Percentiles rank a stretch among this genome's conserved stretches.
These are phyloP conservation scores for Hordeum pubiflorum DNA, from an alignment of 202 grass and related monocot species.

Conservation along the genomic window DNA sequence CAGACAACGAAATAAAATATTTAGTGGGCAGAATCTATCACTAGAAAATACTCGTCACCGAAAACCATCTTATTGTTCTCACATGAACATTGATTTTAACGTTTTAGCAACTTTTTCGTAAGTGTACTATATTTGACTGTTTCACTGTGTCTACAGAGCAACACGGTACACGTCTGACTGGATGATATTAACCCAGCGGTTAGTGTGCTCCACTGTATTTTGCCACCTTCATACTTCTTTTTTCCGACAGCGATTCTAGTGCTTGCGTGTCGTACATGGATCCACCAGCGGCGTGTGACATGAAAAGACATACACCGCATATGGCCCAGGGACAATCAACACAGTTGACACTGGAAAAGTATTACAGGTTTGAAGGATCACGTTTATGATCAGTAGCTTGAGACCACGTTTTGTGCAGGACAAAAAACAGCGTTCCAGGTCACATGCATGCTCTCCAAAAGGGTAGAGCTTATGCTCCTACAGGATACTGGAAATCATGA, in stretches of 20 bases:
- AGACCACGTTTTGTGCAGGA: slow-evolving; percentile 17
- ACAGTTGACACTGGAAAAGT: not conserved
- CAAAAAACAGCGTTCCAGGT: not conserved
- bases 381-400: not conserved
- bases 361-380: not conserved
- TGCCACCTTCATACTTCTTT: not conserved
- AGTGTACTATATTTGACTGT: not conserved
- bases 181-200: not conserved
- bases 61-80: not conserved
- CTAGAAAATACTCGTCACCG: no score
- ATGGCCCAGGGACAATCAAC: not conserved
- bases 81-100: not conserved
- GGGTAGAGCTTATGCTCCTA: slow-evolving; percentile 16
- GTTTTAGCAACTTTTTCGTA: not conserved
- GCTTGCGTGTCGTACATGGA: not conserved
- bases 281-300: not conserved
- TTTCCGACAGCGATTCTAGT: not conserved
- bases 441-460: not conserved
- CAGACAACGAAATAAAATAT: no score
- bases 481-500: not conserved
- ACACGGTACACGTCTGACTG: not conserved
- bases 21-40: no score
- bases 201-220: not conserved
- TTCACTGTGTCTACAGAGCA: not conserved
- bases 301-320: not conserved